Evolutionary conservation across 129 eudicot genomes (phyloP).

Genomic region (Apium graveolens): DNA sequence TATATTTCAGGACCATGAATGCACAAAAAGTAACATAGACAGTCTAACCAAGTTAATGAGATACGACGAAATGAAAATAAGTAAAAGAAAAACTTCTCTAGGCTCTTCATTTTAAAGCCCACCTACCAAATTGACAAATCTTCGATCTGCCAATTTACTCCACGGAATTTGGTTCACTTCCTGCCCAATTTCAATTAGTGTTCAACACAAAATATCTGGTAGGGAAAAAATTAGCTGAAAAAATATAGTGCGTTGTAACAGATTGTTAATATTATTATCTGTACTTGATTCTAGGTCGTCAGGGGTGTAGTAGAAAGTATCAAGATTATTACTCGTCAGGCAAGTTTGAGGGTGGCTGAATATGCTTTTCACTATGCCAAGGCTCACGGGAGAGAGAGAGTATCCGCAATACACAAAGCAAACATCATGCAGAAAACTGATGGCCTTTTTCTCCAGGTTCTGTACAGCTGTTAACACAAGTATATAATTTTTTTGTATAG

Average conservation of each 20-base stretch:
- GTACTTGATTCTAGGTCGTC: conserved; percentile 52
- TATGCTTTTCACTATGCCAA: conserved; percentile 94
- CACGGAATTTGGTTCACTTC: not conserved
- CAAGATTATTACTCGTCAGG: conserved; percentile 91
- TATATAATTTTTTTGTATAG: not conserved
- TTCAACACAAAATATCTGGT: not conserved
- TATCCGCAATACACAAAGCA: conserved; percentile 99
- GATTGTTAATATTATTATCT: not conserved
- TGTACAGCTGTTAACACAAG: not conserved
- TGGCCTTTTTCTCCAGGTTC: conserved; percentile 92
- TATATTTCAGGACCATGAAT: not conserved
- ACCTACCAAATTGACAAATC: not conserved
- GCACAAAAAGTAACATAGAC: not conserved
- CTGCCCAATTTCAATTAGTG: not conserved
- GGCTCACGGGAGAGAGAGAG: conserved; percentile 83
- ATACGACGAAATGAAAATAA: not conserved
- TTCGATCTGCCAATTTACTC: not conserved
- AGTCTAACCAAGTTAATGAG: not conserved
- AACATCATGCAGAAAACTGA: conserved; percentile 97
- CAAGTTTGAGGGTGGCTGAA: conserved; percentile 96
- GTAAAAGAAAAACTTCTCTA: not conserved
- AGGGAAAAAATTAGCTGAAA: not conserved
- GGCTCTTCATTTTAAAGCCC: not conserved
- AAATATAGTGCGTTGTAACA: not conserved
- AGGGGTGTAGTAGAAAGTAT: conserved; percentile 98